Base-by-base conservation (phyloP, 768 basidiomycete genomes). In the Hydnomerulius pinastri region DNA sequence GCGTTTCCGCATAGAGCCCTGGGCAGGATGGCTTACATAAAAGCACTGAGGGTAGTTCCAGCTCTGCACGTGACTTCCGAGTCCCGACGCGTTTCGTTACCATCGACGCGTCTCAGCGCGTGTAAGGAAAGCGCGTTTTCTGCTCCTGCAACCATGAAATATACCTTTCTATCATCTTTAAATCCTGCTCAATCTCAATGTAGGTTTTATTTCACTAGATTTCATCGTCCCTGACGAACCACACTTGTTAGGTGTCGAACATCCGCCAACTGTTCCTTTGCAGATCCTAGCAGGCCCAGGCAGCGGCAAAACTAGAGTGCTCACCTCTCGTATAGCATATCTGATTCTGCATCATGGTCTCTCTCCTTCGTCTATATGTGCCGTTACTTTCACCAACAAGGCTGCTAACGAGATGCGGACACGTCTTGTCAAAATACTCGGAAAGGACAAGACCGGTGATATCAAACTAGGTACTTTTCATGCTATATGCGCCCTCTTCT, bases 311-410 rank as follows among this genome's bases (percentile, higher is more conserved):
- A 87, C 85, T 0, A 85, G 79, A 66, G 83, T 88, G 21, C 64
- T 90, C 21, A 87, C 83, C 4, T 79, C 82, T 41, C 77, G 88
- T 13, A 83, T 89, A 39, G 86, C 82, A 4, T 73, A 87, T 62
- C 71, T 90, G 18, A 82, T 89, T 43, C 63, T 79, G 6, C 64
- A 75, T 24, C 78, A 83, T 58, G 58, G 58, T 21, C 60, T 86
- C 9, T 62, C 74, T 10, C 79, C 87, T 2, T 72, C 74, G 4
- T 73, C 80, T 15, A 86, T 90, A 67, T 87, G 85, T 59, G 85
- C 86, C 2, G 87, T 94, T 10, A 96, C 82, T 1, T 96, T 94
- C 66, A 93, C 92, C 9, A 92, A 92, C 71, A 92, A 92, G 67
- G 91, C 92, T 13, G 90, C 92, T 1, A 86, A 82, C 52, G 92